These are phyloP conservation scores for Neofusicoccum cordaticola DNA, from an alignment of 2,329 filamentous ascomycete genomes.

Conservation along the genomic window DNA sequence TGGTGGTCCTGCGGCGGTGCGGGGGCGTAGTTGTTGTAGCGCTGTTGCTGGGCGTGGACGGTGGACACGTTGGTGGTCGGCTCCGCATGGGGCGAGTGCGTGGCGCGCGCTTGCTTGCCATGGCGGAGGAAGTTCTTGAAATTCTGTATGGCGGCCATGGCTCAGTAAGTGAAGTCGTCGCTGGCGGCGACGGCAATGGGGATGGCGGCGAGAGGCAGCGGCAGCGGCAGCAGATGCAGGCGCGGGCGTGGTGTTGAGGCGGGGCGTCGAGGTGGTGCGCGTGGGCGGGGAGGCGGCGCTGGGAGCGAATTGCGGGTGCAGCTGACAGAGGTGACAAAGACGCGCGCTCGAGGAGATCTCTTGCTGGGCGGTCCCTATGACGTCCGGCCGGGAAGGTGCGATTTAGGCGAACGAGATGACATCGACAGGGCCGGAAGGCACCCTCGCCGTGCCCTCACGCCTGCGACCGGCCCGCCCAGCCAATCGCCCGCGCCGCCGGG, in stretches of 20 bases:
- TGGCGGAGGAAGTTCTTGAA: slow-evolving; percentile 98
- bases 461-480: not conserved
- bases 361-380: slow-evolving; percentile 6
- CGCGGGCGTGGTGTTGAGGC: not conserved
- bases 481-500: slow-evolving; percentile 6
- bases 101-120: slow-evolving; percentile 85
- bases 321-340: slow-evolving; percentile 11
- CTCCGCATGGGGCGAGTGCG: slow-evolving; percentile 58
- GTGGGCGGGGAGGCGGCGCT: slow-evolving; percentile 10
- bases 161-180: slow-evolving; percentile 22
- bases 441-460: not conserved
- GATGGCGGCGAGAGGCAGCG: slow-evolving; percentile 2
- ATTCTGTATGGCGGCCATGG: slow-evolving; percentile 79
- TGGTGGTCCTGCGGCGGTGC: slow-evolving; percentile 55
- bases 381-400: slow-evolving; percentile 9
- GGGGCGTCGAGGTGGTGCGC: not conserved
- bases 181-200: not conserved
- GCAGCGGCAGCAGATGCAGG: not conserved
- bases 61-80: slow-evolving; percentile 62
- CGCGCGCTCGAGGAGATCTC: not conserved
- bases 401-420: slow-evolving; percentile 13
- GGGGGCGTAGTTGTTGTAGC: slow-evolving; percentile 36
- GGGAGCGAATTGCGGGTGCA: slow-evolving; percentile 8
- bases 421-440: slow-evolving; percentile 1
- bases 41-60: slow-evolving; percentile 56